Conservation (phyloP, 169 alveolate species). For the Eimeria maxima region DNA sequence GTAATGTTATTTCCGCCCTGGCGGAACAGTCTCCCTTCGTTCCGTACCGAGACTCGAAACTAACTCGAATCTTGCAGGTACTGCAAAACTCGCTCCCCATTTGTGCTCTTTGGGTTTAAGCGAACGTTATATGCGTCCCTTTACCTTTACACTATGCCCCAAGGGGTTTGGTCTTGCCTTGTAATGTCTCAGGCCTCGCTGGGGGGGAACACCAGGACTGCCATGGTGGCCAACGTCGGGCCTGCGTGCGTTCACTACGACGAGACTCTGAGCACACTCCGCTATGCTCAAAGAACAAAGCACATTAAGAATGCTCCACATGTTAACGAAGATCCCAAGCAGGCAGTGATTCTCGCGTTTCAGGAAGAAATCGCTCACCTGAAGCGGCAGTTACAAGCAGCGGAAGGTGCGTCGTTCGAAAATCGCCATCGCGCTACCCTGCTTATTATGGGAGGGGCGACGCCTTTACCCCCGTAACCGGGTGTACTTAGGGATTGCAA, state of each 20-base stretch:
- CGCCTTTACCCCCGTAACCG: background rate
- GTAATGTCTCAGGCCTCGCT: slow-evolving; percentile 89
- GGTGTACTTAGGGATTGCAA: background rate
- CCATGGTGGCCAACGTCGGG: slow-evolving; percentile 95
- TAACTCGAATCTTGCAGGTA: slow-evolving; percentile 93
- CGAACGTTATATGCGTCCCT: background rate
- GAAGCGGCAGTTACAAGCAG: slow-evolving; percentile 86
- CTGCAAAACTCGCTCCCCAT: background rate
- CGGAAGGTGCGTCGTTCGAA: slow-evolving; percentile 29
- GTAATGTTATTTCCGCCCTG: slow-evolving; percentile 95
- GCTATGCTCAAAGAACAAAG: slow-evolving; percentile 95
- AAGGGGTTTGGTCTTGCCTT: background rate
- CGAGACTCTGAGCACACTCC: slow-evolving; percentile 95
- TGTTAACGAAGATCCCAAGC: slow-evolving; percentile 96
- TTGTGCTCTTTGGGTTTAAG: background rate
- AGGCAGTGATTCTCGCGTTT: slow-evolving; percentile 89
- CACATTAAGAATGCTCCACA: slow-evolving; percentile 94
- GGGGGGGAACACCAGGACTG: slow-evolving; percentile 96
- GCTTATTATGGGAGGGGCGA: background rate
- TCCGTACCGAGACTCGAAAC: slow-evolving; percentile 97
- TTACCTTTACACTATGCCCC: background rate
- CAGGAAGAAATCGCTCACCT: slow-evolving; percentile 92
- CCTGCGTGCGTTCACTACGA: slow-evolving; percentile 96
- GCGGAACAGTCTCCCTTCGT: slow-evolving; percentile 93
- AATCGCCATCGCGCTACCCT: background rate